These are phyloP conservation scores for Fusarium brevicatenulatum DNA, from an alignment of 2,329 filamentous ascomycete species.

Conservation along the genomic window DNA sequence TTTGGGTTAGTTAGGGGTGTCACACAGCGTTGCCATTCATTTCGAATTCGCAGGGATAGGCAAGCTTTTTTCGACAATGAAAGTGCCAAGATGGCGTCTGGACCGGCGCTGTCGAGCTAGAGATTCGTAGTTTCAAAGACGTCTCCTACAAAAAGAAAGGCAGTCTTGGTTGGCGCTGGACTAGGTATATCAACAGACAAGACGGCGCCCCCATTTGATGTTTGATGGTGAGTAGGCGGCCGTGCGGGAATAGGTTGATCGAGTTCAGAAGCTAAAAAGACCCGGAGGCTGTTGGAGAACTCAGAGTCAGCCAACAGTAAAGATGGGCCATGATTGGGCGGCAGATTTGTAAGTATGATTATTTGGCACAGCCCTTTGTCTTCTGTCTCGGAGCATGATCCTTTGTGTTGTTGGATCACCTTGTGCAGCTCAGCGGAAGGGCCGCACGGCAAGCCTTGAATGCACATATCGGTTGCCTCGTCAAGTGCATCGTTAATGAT, in stretches of 20 bases:
- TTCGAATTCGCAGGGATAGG: constrained; percentile 19
- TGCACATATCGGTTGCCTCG: constrained; percentile 11
- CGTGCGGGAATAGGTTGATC: constrained; percentile 25
- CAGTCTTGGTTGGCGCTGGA: constrained; percentile 16
- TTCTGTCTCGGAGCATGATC: constrained; percentile 28
- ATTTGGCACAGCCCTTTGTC: constrained; percentile 39
- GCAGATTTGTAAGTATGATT: constrained; percentile 20
- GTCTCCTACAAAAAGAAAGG: constrained; percentile 3
- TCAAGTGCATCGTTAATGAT: constrained; percentile 24
- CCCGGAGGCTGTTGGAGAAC: constrained; percentile 18
- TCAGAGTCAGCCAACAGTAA: constrained; percentile 25
- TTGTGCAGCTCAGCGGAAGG: constrained; percentile 31
- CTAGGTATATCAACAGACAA: constrained; percentile 21
- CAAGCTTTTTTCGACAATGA: constrained; percentile 34
- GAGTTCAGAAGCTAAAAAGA: constrained; percentile 16
- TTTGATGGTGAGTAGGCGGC: constrained; percentile 23
- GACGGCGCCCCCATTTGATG: constrained; percentile 33
- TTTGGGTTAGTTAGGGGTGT: constrained; percentile 21
- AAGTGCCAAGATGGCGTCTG: constrained; percentile 23
- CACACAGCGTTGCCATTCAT: constrained; percentile 29
- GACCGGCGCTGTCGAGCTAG: constrained; percentile 5
- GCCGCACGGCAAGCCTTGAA: constrained; percentile 14
- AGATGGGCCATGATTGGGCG: constrained; percentile 22
- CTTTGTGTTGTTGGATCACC: constrained; percentile 26
- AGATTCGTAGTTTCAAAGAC: constrained; percentile 3